Conservation (phyloP, 306 rosid species). For the Cucumis sativus region DNA sequence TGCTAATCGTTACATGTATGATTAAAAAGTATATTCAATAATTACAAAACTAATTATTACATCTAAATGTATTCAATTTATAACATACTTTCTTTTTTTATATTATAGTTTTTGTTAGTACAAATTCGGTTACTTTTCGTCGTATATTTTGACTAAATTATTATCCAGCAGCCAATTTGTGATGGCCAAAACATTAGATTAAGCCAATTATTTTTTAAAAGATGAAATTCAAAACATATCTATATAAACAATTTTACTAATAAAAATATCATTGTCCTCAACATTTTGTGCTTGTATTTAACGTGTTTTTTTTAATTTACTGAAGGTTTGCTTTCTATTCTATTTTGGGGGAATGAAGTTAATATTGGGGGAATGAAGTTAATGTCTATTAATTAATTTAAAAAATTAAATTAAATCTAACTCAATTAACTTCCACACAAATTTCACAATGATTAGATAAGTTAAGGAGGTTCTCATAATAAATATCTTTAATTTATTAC, state of each 20-base stretch:
- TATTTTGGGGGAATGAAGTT: fast-evolving
- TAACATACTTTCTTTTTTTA: neutral
- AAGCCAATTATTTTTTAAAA: neutral
- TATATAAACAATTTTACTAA: neutral
- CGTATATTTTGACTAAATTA: neutral
- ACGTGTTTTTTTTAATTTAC: no score
- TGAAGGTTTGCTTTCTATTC: no score
- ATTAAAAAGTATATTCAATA: neutral
- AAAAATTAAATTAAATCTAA: no score
- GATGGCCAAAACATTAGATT: neutral
- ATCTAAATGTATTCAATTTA: neutral
- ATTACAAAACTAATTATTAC: neutral
- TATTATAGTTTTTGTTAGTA: neutral
- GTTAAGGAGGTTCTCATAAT: no score
- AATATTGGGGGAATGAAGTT: no score
- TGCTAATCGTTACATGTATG: neutral
- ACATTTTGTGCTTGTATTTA: no score
- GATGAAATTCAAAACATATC: neutral
- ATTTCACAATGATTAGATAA: no score
- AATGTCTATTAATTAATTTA: no score
- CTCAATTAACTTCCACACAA: no score
- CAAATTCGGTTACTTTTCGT: neutral
- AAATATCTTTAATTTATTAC: no score
- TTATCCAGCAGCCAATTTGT: neutral
- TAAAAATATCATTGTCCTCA: neutral